Conservation (phyloP, 1,284 basidiomycete genomes). For the Marasmius fiardii region DNA sequence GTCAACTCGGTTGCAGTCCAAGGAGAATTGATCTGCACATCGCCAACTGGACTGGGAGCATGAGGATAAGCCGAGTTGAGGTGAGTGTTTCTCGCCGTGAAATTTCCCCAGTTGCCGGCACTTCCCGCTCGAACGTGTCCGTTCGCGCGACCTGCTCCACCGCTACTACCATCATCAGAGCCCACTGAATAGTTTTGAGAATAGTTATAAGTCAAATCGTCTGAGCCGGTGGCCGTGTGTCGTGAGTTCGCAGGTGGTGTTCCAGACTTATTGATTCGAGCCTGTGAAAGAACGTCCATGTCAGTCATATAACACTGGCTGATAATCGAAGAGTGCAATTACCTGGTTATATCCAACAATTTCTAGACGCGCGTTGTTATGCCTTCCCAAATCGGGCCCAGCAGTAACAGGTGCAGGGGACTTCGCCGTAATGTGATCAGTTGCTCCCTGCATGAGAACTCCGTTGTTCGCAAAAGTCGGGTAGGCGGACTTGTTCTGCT, state of each 20-base stretch:
- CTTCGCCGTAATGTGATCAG: constrained; percentile 55
- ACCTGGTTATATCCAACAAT: constrained; percentile 72
- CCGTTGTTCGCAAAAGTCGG: constrained; percentile 73
- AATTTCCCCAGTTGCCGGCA: constrained; percentile 71
- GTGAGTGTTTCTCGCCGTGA: constrained; percentile 52
- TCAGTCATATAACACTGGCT: background rate
- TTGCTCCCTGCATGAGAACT: constrained; percentile 54
- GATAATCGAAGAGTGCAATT: constrained; percentile 16
- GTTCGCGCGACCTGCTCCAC: constrained; percentile 38
- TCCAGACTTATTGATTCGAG: constrained; percentile 49
- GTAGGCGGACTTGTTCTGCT: constrained; percentile 82
- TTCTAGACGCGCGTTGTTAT: constrained; percentile 61
- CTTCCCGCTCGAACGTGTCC: constrained; percentile 74
- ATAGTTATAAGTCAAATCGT: constrained; percentile 54
- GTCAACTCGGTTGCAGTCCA: constrained; percentile 67
- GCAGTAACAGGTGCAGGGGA: constrained; percentile 80
- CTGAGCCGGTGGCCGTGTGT: constrained; percentile 71
- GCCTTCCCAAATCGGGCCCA: constrained; percentile 76
- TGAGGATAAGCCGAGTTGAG: constrained; percentile 51
- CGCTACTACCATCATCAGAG: constrained; percentile 32
- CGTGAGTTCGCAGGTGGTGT: constrained; percentile 48
- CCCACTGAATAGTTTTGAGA: constrained; percentile 48
- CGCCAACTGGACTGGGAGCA: constrained; percentile 52
- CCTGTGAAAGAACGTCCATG: constrained; percentile 20
- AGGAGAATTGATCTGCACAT: constrained; percentile 52